Percentiles rank a stretch among this genome's conserved stretches.
phyloP scores from a whole-genome alignment of 768 basidiomycete species.

The Vararia minispora region DNA sequence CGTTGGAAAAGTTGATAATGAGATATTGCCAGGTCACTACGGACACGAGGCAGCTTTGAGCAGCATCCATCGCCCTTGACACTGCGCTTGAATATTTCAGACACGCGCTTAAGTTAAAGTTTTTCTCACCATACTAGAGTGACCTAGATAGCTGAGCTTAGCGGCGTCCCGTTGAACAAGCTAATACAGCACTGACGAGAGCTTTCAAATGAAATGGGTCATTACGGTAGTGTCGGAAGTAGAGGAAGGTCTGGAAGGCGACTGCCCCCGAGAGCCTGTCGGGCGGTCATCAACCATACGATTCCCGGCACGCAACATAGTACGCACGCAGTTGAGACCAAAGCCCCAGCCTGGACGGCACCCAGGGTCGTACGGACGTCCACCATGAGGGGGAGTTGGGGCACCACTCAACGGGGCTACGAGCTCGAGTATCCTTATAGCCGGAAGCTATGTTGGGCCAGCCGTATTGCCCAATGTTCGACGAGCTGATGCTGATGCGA shows the following conservation, averaged over 20 bases:
- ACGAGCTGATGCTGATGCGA: too few species aligned
- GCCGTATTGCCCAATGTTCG: too few species aligned
- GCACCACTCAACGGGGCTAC: too few species aligned
- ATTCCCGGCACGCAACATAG: neutral
- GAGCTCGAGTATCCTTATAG: too few species aligned
- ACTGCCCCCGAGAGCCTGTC: slow-evolving; percentile 4
- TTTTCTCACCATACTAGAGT: slow-evolving; percentile 7
- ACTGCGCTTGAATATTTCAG: neutral
- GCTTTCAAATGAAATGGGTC: slow-evolving; percentile 5
- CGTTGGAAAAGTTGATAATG: slow-evolving; percentile 2
- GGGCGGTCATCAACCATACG: neutral
- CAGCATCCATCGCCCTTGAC: slow-evolving; percentile 4
- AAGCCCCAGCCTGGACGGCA: slow-evolving; percentile 1
- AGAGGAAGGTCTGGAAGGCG: slow-evolving; percentile 5
- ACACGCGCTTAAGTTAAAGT: neutral
- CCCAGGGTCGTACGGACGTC: slow-evolving; percentile 10
- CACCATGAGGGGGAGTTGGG: too few species aligned
- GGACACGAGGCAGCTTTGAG: slow-evolving; percentile 4
- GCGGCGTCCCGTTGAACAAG: too few species aligned
- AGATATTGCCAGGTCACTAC: slow-evolving; percentile 2
- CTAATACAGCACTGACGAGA: slow-evolving; percentile 2
- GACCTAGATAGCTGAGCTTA: neutral
- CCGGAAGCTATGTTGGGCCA: too few species aligned
- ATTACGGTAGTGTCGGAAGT: slow-evolving; percentile 1
- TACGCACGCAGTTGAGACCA: slow-evolving; percentile 6